phyloP scores from a whole-genome alignment of 1,139 yeast species.

The Hansenula sp. region DNA sequence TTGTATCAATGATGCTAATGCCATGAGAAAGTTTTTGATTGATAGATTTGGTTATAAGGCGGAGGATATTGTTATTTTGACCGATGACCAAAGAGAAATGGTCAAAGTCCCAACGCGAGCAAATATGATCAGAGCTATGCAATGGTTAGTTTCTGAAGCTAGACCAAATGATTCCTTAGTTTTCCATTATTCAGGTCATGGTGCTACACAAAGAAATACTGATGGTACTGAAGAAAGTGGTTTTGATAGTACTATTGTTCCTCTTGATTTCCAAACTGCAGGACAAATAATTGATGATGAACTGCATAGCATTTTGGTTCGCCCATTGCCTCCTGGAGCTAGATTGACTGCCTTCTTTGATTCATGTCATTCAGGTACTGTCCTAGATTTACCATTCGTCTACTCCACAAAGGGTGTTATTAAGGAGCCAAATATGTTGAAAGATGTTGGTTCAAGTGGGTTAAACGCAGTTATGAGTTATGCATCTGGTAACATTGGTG shows the following conservation, averaged over 20 bases:
- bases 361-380: conserved; percentile 92
- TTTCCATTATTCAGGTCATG: conserved; percentile 93
- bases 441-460: conserved; percentile 80
- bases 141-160: conserved; percentile 85
- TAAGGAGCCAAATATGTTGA: conserved; percentile 83
- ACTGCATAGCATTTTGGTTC: conserved; percentile 80
- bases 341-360: conserved; percentile 86
- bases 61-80: conserved; percentile 84
- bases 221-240: conserved; percentile 95
- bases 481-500: conserved; percentile 65
- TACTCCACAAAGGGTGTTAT: conserved; percentile 90
- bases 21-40: conserved; percentile 55
- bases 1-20: conserved; percentile 79
- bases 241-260: conserved; percentile 85
- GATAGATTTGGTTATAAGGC: conserved; percentile 59
- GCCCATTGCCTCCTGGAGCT: conserved; percentile 75
- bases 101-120: conserved; percentile 71
- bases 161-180: conserved; percentile 79
- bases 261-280: conserved; percentile 73
- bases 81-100: conserved; percentile 64
- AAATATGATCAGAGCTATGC: conserved; percentile 84
- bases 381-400: conserved; percentile 81
- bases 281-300: conserved; percentile 84
- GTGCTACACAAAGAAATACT: conserved; percentile 74
- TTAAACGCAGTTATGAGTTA: conserved; percentile 69